phyloP scores from a whole-genome alignment of 768 basidiomycete genomes.

The Suillus alpinus region DNA sequence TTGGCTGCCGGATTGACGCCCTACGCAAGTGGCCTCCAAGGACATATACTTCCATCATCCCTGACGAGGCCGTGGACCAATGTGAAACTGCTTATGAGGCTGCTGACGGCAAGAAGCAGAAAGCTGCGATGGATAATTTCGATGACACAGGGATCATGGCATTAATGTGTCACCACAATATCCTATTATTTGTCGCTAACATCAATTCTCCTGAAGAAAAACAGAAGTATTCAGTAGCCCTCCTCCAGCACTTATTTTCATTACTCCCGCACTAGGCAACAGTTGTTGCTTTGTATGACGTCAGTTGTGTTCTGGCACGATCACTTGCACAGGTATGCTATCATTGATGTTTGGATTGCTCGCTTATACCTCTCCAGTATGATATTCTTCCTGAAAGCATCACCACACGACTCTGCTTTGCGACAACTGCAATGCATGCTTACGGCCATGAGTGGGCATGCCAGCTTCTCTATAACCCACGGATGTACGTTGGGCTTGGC shows the following conservation, averaged over 20 bases:
- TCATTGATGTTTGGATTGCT: neutral
- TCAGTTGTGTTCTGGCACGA: conserved; percentile 34
- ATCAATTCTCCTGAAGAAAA: conserved; percentile 39
- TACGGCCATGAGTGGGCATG: conserved; percentile 37
- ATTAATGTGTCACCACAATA: conserved; percentile 37
- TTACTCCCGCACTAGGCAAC: conserved; percentile 32
- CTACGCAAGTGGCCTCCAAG: conserved; percentile 17
- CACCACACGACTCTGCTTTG: conserved; percentile 22
- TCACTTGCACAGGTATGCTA: conserved; percentile 25
- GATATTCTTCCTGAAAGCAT: conserved; percentile 23
- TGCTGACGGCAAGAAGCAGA: conserved; percentile 30
- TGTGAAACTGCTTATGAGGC: conserved; percentile 35
- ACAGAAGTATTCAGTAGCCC: conserved; percentile 36
- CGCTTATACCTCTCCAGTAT: conserved; percentile 17
- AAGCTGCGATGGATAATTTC: conserved; percentile 22
- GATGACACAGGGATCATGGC: conserved; percentile 38
- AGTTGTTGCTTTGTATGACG: conserved; percentile 27
- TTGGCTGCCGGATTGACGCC: conserved; percentile 18
- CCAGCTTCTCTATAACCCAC: conserved; percentile 24
- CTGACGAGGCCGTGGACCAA: conserved; percentile 33
- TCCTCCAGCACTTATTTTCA: conserved; percentile 29
- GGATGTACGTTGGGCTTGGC: conserved; percentile 4
- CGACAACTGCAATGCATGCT: conserved; percentile 37
- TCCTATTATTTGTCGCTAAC: conserved; percentile 36
- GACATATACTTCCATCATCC: conserved; percentile 13